Percentiles rank a stretch among this genome's conserved stretches.
These are phyloP conservation scores for Starmerella roubikii DNA, from an alignment of 805 yeast genomes.

Conservation along the genomic window DNA sequence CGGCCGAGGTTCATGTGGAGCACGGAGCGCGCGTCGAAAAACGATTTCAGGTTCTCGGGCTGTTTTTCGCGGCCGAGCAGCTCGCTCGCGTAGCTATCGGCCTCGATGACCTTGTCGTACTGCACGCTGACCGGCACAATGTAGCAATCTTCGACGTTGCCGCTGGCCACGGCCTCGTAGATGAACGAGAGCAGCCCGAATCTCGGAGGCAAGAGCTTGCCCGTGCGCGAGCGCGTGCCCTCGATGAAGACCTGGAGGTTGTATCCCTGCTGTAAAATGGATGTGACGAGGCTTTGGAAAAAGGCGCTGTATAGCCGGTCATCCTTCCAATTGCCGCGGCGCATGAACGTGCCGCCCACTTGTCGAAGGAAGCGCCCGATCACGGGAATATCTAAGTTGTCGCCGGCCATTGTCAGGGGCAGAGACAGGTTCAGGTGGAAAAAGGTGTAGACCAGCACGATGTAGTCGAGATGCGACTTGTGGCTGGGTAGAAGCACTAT, in stretches of 20 bases:
- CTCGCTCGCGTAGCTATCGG: slow-evolving; percentile 41
- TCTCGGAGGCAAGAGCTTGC: slow-evolving; percentile 49
- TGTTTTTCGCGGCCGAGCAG: slow-evolving; percentile 44
- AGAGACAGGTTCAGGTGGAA: slow-evolving; percentile 40
- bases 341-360: slow-evolving; percentile 45
- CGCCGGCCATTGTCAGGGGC: slow-evolving; percentile 54
- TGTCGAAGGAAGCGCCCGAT: slow-evolving; percentile 38
- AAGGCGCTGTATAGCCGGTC: slow-evolving; percentile 34
- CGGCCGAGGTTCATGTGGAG: slow-evolving; percentile 29
- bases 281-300: slow-evolving; percentile 34
- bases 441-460: slow-evolving; percentile 41
- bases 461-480: slow-evolving; percentile 49
- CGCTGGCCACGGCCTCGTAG: slow-evolving; percentile 34
- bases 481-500: slow-evolving; percentile 44
- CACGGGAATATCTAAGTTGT: slow-evolving; percentile 45
- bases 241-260: slow-evolving; percentile 49
- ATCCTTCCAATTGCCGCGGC: slow-evolving; percentile 32
- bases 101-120: slow-evolving; percentile 47
- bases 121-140: slow-evolving; percentile 46
- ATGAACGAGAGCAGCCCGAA: slow-evolving; percentile 46
- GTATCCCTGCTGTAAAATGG: slow-evolving; percentile 35
- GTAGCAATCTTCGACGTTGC: slow-evolving; percentile 31
- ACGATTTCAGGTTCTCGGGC: slow-evolving; percentile 35
- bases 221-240: slow-evolving; percentile 54
- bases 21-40: slow-evolving; percentile 26